Evolutionary conservation across 192 early-diverging fungal genomes (phyloP).

Genomic region (Backusella mclennaniae): DNA sequence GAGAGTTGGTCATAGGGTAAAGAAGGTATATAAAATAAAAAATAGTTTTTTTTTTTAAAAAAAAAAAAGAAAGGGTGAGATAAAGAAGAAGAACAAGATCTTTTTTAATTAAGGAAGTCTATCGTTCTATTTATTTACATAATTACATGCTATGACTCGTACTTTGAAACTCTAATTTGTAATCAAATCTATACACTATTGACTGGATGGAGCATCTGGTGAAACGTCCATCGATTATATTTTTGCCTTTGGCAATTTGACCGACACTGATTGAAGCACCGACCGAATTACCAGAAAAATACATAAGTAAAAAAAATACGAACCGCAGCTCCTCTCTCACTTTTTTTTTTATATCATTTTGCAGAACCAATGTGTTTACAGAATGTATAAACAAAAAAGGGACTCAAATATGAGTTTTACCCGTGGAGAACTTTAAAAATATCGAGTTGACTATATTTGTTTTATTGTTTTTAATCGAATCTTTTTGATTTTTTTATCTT

Average conservation of each 20-base stretch:
- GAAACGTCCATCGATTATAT: not conserved
- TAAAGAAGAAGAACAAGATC: not conserved
- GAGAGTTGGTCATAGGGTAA: not conserved
- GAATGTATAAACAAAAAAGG: not conserved
- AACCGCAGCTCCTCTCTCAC: not conserved
- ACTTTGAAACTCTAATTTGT: not conserved
- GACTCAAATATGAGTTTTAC: not conserved
- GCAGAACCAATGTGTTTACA: not conserved
- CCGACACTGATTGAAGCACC: not conserved
- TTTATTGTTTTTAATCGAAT: not conserved
- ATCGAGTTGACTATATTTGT: not conserved
- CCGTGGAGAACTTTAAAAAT: not conserved
- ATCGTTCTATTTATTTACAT: not conserved
- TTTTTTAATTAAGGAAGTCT: not conserved
- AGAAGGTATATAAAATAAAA: not conserved
- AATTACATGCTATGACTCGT: not conserved
- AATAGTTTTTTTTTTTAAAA: not conserved
- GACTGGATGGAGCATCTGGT: not conserved
- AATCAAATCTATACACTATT: not conserved
- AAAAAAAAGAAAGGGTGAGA: not conserved
- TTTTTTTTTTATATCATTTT: not conserved
- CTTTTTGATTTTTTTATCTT: not conserved
- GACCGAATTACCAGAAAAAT: not conserved
- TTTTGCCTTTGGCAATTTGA: not conserved
- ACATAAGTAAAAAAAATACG: not conserved